Evolutionary conservation across 1,139 yeast genomes (phyloP).

Genomic region (Taiozyma sp.): DNA sequence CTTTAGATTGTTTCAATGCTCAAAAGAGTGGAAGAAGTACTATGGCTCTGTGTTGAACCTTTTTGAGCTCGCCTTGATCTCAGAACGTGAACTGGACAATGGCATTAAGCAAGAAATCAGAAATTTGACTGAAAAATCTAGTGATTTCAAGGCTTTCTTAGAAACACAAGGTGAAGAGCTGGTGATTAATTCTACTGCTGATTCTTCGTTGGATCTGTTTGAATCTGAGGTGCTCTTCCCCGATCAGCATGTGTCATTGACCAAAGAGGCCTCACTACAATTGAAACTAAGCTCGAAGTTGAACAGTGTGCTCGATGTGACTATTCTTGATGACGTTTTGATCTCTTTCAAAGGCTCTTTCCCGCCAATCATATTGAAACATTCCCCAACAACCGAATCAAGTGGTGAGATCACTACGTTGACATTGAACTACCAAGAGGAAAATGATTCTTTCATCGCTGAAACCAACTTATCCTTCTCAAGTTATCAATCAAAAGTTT

Average conservation of each 20-base stretch:
- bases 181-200: constrained; percentile 19
- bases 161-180: constrained; percentile 9
- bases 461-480: constrained; percentile 12
- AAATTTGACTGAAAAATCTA: neutral
- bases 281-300: constrained; percentile 23
- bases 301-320: constrained; percentile 20
- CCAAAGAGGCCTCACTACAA: constrained; percentile 26
- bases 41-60: constrained; percentile 27
- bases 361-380: constrained; percentile 14
- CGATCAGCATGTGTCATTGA: constrained; percentile 18
- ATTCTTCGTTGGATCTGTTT: constrained; percentile 21
- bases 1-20: constrained; percentile 30
- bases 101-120: neutral
- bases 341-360: constrained; percentile 21
- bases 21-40: constrained; percentile 24
- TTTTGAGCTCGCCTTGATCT: constrained; percentile 22
- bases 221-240: constrained; percentile 20
- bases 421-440: constrained; percentile 5
- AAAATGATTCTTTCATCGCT: constrained; percentile 2
- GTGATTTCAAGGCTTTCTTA: constrained; percentile 4
- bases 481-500: constrained; percentile 8
- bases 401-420: neutral
- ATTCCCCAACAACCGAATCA: constrained; percentile 8
- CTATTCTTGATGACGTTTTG: constrained; percentile 20
- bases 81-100: constrained; percentile 14